Conservation (phyloP, 305 asterid genomes). For the Striga hermonthica region DNA sequence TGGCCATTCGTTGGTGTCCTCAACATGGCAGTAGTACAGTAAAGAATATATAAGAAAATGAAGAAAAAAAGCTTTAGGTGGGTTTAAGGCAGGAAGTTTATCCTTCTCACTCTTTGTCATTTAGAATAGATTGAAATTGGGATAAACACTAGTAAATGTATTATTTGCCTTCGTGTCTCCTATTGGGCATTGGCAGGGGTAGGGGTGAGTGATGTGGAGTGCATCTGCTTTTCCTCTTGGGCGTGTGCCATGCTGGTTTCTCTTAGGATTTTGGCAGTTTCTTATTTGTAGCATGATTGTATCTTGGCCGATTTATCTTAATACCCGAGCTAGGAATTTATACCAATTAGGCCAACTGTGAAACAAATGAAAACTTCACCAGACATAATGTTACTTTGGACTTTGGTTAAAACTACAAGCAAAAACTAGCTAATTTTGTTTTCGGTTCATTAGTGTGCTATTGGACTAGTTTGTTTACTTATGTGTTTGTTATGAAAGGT, state of each 20-base stretch:
- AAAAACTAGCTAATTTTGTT: too few species aligned
- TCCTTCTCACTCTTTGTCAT: too few species aligned
- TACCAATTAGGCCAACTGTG: not conserved
- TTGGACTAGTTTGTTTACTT: conserved; percentile 19
- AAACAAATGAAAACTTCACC: conserved; percentile 2
- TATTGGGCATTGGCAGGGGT: not conserved
- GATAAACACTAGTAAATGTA: too few species aligned
- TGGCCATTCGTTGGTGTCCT: too few species aligned
- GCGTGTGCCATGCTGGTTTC: not conserved
- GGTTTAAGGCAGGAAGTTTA: too few species aligned
- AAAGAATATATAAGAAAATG: too few species aligned
- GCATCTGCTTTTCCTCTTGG: not conserved
- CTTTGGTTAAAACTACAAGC: too few species aligned
- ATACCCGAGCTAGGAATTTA: not conserved
- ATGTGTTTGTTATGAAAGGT: conserved; percentile 54
- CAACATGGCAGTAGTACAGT: too few species aligned
- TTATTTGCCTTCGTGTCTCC: too few species aligned
- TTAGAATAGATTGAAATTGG: too few species aligned
- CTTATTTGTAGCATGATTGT: conserved; percentile 8
- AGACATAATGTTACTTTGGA: not conserved
- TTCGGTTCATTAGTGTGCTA: conserved; percentile 1
- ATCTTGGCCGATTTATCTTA: not conserved
- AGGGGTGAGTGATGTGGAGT: not conserved
- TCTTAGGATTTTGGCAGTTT: not conserved
- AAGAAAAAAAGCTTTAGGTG: too few species aligned